Percentiles rank a stretch among this genome's conserved stretches.
Evolutionary conservation across 2,329 filamentous ascomycete genomes (phyloP).

Genomic region (Clarireedia sp.): DNA sequence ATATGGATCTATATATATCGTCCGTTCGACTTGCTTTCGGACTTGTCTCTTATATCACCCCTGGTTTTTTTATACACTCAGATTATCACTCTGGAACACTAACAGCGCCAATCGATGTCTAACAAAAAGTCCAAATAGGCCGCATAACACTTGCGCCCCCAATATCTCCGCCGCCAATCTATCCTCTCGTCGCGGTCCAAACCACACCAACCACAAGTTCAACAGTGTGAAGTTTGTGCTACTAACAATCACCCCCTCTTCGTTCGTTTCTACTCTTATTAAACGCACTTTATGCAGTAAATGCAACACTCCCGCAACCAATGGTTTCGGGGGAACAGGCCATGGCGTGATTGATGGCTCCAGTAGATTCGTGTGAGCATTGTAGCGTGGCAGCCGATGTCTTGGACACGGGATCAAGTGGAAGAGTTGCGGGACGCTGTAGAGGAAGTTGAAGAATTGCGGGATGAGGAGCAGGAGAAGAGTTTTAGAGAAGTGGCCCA

Average conservation of each 20-base stretch:
- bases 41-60: too few species aligned
- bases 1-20: neutral
- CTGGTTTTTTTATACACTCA: slow-evolving; percentile 27
- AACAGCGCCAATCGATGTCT: slow-evolving; percentile 79
- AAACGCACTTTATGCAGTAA: slow-evolving; percentile 62
- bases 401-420: slow-evolving; percentile 84
- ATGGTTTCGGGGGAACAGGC: slow-evolving; percentile 58
- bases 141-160: slow-evolving; percentile 66
- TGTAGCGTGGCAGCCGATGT: slow-evolving; percentile 85
- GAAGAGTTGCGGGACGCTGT: slow-evolving; percentile 88
- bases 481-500: slow-evolving; percentile 97
- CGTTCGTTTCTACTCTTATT: slow-evolving; percentile 58
- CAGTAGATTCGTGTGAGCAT: slow-evolving; percentile 72
- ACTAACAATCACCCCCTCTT: slow-evolving; percentile 63
- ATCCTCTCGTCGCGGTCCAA: slow-evolving; percentile 85
- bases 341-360: slow-evolving; percentile 81
- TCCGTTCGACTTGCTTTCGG: too few species aligned
- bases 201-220: slow-evolving; percentile 94
- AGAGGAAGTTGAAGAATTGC: slow-evolving; percentile 94
- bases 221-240: slow-evolving; percentile 88
- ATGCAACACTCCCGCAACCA: slow-evolving; percentile 56
- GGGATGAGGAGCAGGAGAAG: slow-evolving; percentile 83
- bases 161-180: slow-evolving; percentile 72
- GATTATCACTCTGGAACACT: slow-evolving; percentile 87
- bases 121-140: slow-evolving; percentile 75